Evolutionary conservation across 2,329 filamentous ascomycete species (phyloP), one percentile per base, ranked within the genome.

Genomic region (Talaromyces sp.): DNA sequence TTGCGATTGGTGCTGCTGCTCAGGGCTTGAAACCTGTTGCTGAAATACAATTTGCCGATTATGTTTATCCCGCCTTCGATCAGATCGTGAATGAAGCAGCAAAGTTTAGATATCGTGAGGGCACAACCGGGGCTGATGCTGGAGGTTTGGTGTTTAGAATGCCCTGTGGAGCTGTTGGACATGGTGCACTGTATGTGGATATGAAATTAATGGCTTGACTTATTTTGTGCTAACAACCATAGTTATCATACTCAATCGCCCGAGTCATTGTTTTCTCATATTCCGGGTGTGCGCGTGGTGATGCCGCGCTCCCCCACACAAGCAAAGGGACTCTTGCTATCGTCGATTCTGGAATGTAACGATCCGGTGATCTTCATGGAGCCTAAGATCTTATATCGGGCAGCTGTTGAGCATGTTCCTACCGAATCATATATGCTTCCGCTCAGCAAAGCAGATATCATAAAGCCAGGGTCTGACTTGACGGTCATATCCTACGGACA

Each of bases 31-130:
- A 88, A 58, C 91, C 94, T 0, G 84, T 97, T 22, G 93, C 93
- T 0, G 94, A 99, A 77, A 91, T 97, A 57, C 92, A 97, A 71
- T 97, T 97, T 69, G 92, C 92, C 60, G 92, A 97, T 71, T 97
- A 97, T 71, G 86, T 96, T 56, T 96, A 87, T 71, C 92, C 92
- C 2, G 91, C 92, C 0, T 96, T 96, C 67, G 91, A 97, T 69
- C 91, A 97, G 77, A 82, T 97, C 33, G 91, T 96, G 68, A 96
- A 96, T 67, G 91, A 97, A 75, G 91, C 89, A 0, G 89, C 91
- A 61, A 96, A 96, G 75, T 88, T 89, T 68, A 81, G 92, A 57
- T 97, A 91, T 73, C 82, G 91, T 51, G 83, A 86, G 64, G 86
- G 85, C 11, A 72, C 65, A 2, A 86, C 81, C 3, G 87, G 88